Conservation (phyloP, 208 protist species). For the Histomonas meleagridis region DNA sequence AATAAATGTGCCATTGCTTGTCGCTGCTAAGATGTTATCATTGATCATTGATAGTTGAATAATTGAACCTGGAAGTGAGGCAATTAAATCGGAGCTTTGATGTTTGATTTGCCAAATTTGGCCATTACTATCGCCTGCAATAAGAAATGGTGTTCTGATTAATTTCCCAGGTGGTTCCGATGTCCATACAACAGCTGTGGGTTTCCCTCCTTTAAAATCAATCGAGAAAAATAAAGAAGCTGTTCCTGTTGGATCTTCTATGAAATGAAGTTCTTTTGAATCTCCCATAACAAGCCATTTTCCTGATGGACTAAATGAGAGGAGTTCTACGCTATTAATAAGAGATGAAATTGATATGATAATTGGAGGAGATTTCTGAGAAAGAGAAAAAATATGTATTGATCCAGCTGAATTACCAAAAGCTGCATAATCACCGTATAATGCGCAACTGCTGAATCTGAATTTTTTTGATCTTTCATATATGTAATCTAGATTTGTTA, state of each 20-base stretch:
- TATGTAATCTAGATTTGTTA: neutral
- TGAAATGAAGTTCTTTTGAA: constrained; percentile 2
- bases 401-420: neutral
- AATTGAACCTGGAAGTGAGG: neutral
- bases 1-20: neutral
- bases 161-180: neutral
- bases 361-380: neutral
- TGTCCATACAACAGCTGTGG: neutral
- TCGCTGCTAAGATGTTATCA: neutral
- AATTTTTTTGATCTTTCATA: neutral
- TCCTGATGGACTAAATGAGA: neutral
- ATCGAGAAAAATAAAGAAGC: neutral
- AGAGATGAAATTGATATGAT: neutral
- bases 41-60: neutral
- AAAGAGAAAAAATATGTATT: neutral
- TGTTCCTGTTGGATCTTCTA: neutral
- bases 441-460: neutral
- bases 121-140: neutral
- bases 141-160: neutral
- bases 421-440: neutral
- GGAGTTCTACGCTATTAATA: neutral
- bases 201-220: neutral
- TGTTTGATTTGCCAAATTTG: neutral
- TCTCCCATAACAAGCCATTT: neutral
- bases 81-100: neutral